These are phyloP conservation scores for Penicillium ucsense DNA, from an alignment of 495 filamentous ascomycete genomes.

Conservation along the genomic window DNA sequence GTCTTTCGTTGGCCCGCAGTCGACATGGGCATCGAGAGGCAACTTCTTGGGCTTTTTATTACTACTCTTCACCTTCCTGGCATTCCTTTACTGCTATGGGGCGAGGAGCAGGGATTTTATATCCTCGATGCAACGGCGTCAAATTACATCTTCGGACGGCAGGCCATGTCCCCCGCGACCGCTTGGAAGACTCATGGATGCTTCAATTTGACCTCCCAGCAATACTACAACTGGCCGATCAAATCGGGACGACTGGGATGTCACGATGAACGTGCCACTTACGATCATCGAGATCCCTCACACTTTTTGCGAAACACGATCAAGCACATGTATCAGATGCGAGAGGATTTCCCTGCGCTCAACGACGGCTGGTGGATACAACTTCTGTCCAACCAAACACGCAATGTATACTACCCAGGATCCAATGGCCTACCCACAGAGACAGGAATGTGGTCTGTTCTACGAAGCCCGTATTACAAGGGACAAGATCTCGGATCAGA, in stretches of 20 bases:
- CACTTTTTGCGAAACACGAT: slow-evolving; percentile 57
- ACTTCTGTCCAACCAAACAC: slow-evolving; percentile 50
- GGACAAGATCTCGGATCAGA: slow-evolving; percentile 42
- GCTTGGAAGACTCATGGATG: slow-evolving; percentile 67
- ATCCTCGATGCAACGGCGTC: slow-evolving; percentile 55
- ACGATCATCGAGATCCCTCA: slow-evolving; percentile 63
- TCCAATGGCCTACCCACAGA: slow-evolving; percentile 48
- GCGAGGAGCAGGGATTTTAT: slow-evolving; percentile 65
- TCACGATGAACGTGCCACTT: slow-evolving; percentile 44
- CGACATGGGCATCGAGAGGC: slow-evolving; percentile 50
- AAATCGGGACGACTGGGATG: slow-evolving; percentile 47
- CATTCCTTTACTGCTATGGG: slow-evolving; percentile 55
- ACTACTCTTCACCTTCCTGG: slow-evolving; percentile 58
- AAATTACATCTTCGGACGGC: slow-evolving; percentile 64
- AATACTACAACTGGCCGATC: slow-evolving; percentile 53
- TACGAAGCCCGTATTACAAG: slow-evolving; percentile 38
- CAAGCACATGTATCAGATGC: slow-evolving; percentile 57
- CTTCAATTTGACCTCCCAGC: slow-evolving; percentile 44
- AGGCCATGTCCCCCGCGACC: slow-evolving; percentile 54
- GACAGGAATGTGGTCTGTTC: slow-evolving; percentile 58
- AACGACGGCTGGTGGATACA: slow-evolving; percentile 58
- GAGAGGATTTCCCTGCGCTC: slow-evolving; percentile 47
- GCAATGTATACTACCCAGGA: slow-evolving; percentile 40
- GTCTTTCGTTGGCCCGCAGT: slow-evolving; percentile 67
- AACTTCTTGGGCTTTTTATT: slow-evolving; percentile 54